Conservation (phyloP, 2,329 filamentous ascomycete species). For the Didymella glomerata region DNA sequence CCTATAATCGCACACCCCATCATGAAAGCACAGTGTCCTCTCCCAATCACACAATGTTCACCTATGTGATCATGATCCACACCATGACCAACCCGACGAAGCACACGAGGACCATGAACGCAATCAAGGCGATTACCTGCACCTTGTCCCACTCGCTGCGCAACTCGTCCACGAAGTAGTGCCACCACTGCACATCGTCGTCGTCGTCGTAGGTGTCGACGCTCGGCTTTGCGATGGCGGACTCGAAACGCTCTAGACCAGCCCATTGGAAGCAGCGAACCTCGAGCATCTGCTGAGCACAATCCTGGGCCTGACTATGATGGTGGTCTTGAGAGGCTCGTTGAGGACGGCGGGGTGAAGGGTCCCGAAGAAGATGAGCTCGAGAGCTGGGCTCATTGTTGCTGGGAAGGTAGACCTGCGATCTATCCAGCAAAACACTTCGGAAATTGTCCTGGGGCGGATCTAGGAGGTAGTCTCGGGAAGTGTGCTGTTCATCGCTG, state of each 20-base stretch:
- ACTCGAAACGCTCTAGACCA: not conserved
- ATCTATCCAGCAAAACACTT: too few relatives aligned
- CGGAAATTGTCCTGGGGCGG: too few relatives aligned
- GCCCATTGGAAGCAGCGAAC: not conserved
- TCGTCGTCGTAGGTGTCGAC: not conserved
- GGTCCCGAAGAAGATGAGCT: too few relatives aligned
- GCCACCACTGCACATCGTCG: slow-evolving; percentile 6
- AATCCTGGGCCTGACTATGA: too few relatives aligned
- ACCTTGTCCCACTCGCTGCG: not conserved
- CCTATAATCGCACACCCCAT: not conserved
- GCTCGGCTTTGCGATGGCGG: not conserved
- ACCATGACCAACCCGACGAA: not conserved
- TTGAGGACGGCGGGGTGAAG: too few relatives aligned
- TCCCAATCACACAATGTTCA: not conserved
- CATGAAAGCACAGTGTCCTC: not conserved
- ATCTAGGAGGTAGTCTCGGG: too few relatives aligned
- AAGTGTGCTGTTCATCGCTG: too few relatives aligned
- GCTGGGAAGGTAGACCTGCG: too few relatives aligned
- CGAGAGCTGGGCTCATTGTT: too few relatives aligned
- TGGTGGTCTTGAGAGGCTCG: too few relatives aligned
- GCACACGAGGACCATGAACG: not conserved
- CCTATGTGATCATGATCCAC: not conserved
- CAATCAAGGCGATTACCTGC: not conserved
- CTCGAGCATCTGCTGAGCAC: not conserved
- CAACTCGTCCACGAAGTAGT: not conserved